Evolutionary conservation across 2,329 filamentous ascomycete genomes (phyloP), one percentile per base, ranked within the genome.

Genomic region (Penicillium janthinellum): DNA sequence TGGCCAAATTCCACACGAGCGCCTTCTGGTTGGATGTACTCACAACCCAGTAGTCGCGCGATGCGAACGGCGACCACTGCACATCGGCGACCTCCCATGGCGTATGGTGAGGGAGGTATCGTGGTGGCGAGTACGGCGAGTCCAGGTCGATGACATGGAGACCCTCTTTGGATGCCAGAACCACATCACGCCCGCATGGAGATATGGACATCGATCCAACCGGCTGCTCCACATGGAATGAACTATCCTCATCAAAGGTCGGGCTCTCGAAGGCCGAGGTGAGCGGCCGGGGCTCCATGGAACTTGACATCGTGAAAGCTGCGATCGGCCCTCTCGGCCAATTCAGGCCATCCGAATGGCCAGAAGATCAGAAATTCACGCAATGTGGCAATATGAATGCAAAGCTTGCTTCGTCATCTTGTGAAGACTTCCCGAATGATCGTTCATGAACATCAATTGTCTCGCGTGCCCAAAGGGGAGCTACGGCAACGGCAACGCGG

Each of bases 21-120:
- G 93, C 95, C 67, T 95, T 92, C 74, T 97, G 93, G 73, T 97
- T 97, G 17, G 92, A 94, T 0, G 93, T 96, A 60, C 92, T 96
- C 38, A 92, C 91, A 17, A 97, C 90, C 93, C 94, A 97, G 70
- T 93, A 93, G 74, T 96, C 91, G 50, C 93, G 86, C 20, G 86
- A 87, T 12, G 93, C 90, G 74, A 97, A 96, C 0, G 94, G 94
- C 11, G 92, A 96, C 94, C 94, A 97, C 76, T 97, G 94, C 34
- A 96, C 93, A 75, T 97, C 94, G 11, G 94, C 92, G 5, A 96
- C 93, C 54, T 96, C 88, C 92, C 93, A 97, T n/a, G 91, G 90
- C 45, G 92, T 88, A 57, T 91, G 90, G 76, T 96, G 91, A 63
- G 90, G 90, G 67, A 97, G 83, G 69, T 92, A 89, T 17, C 92